These are phyloP conservation scores for Penicillium robsamsonii DNA, from an alignment of 495 filamentous ascomycete genomes.

Conservation along the genomic window DNA sequence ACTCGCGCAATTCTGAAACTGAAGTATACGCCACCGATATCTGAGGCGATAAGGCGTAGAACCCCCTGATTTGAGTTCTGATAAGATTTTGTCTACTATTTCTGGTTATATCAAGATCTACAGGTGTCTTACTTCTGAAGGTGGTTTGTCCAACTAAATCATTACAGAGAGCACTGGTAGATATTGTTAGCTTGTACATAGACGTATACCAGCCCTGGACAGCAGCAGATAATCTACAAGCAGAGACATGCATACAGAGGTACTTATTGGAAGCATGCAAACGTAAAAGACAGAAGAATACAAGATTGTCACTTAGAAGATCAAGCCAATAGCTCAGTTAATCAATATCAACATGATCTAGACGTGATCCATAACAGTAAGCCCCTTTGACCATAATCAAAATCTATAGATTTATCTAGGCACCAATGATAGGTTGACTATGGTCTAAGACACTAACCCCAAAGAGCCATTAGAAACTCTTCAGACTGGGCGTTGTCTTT, in stretches of 20 bases:
- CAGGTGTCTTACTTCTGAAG: too few relatives aligned
- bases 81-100: background rate
- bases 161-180: background rate
- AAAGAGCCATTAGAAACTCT: background rate
- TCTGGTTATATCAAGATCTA: background rate
- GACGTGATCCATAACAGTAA: background rate
- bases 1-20: conserved; percentile 8
- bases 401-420: background rate
- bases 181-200: background rate
- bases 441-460: background rate
- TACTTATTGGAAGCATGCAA: background rate
- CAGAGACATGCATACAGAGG: background rate
- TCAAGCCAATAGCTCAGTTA: background rate
- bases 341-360: background rate
- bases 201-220: too few relatives aligned
- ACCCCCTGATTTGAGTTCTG: background rate
- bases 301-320: background rate
- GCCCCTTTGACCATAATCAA: background rate
- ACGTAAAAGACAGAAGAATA: fast-evolving
- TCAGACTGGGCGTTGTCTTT: background rate
- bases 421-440: background rate
- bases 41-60: background rate
- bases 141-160: background rate
- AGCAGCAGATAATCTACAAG: background rate
- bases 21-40: background rate